These are phyloP conservation scores for Rubus idaeus DNA, from an alignment of 306 rosid species.

Conservation along the genomic window DNA sequence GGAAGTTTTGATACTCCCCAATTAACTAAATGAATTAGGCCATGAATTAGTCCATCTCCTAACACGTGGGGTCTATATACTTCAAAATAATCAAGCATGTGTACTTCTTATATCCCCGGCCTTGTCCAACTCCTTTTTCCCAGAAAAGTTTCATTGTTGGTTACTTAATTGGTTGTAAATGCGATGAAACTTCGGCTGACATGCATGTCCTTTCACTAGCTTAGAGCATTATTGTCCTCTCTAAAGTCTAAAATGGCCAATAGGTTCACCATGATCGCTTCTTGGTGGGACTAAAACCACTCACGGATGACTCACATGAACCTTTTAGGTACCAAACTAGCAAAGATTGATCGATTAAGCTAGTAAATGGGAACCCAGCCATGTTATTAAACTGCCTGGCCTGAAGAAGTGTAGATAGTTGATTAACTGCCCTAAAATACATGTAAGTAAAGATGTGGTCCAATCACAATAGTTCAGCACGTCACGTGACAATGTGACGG, in stretches of 20 bases:
- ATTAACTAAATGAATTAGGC: too few species aligned
- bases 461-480: too few species aligned
- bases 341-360: background rate
- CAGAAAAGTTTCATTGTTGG: background rate
- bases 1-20: too few species aligned
- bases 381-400: background rate
- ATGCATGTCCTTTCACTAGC: background rate
- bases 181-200: background rate
- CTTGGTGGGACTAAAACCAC: background rate
- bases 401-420: background rate
- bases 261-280: background rate
- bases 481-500: too few species aligned
- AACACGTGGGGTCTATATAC: background rate
- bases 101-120: background rate
- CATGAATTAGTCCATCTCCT: background rate
- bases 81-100: background rate
- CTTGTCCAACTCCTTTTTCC: background rate
- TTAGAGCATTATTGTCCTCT: conserved; percentile 6
- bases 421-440: background rate
- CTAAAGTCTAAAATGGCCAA: background rate
- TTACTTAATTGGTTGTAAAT: background rate
- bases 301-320: background rate
- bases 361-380: background rate
- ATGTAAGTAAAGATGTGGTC: background rate
- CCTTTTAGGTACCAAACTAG: background rate